phyloP scores from a whole-genome alignment of 768 basidiomycete genomes.

The Aureoboletus auriporus region DNA sequence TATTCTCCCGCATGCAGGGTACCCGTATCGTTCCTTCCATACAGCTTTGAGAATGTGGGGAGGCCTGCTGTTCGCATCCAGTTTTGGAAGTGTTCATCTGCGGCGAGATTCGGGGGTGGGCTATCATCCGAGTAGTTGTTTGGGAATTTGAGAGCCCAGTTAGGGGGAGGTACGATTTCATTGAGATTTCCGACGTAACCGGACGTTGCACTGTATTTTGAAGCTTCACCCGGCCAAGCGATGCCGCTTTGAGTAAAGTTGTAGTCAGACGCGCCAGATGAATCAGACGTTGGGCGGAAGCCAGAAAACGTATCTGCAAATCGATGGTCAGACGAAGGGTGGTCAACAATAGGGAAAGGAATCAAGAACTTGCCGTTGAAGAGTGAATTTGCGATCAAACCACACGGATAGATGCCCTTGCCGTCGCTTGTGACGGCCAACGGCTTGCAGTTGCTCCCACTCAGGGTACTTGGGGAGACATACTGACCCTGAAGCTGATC shows the following conservation, averaged over 20 bases:
- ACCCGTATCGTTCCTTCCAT: conserved; percentile 83
- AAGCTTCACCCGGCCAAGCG: conserved; percentile 93
- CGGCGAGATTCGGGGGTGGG: conserved; percentile 67
- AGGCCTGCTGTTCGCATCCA: conserved; percentile 99
- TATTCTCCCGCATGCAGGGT: conserved; percentile 72
- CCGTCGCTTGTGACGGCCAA: conserved; percentile 49
- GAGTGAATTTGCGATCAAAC: conserved; percentile 92
- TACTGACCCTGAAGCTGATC: conserved; percentile 79
- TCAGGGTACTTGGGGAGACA: conserved; percentile 45
- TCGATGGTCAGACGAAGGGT: not conserved
- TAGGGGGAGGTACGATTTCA: conserved; percentile 86
- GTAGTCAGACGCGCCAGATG: conserved; percentile 50
- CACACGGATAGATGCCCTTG: conserved; percentile 86
- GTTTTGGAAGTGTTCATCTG: conserved; percentile 94
- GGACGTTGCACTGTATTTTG: conserved; percentile 71
- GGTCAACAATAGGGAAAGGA: not conserved
- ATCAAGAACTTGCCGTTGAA: conserved; percentile 73
- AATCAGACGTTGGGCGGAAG: conserved; percentile 44
- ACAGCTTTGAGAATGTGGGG: conserved; percentile 95
- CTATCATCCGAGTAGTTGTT: conserved; percentile 61
- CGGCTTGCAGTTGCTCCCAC: conserved; percentile 84
- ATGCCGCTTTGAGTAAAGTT: conserved; percentile 75
- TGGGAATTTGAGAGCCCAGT: conserved; percentile 77
- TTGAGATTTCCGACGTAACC: conserved; percentile 53
- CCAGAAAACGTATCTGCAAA: conserved; percentile 74